Evolutionary conservation across 2,329 filamentous ascomycete genomes (phyloP).

Genomic region (Penicillium sp.): DNA sequence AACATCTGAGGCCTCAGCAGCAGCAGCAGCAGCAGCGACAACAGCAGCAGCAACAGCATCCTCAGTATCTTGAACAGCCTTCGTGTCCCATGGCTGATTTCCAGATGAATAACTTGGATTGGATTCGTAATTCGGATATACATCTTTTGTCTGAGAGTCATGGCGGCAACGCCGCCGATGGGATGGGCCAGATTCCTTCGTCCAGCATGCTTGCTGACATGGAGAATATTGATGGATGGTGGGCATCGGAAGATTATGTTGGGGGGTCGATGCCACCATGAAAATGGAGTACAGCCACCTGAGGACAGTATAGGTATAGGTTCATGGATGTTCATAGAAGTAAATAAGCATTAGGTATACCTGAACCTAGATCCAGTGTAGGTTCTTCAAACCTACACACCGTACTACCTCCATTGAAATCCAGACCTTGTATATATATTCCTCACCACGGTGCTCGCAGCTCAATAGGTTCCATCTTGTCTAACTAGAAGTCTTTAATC

Average conservation of each 20-base stretch:
- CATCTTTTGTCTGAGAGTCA: conserved; percentile 25
- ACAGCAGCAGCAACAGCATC: conserved; percentile 5
- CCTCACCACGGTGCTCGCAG: too few species aligned
- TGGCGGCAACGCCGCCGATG: conserved; percentile 6
- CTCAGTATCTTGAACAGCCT: conserved; percentile 10
- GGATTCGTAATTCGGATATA: conserved; percentile 30
- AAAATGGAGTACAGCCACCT: neutral
- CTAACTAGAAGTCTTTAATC: too few species aligned
- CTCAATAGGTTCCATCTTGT: too few species aligned
- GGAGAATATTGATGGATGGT: conserved; percentile 34
- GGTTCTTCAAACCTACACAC: too few species aligned
- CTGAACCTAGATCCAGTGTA: too few species aligned
- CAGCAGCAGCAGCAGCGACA: conserved; percentile 7
- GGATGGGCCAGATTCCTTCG: conserved; percentile 7
- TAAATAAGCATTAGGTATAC: neutral
- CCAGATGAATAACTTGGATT: conserved; percentile 27
- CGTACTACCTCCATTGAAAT: neutral
- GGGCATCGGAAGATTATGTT: conserved; percentile 21
- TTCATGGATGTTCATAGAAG: neutral
- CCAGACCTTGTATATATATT: too few species aligned
- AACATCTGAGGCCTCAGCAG: neutral
- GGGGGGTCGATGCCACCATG: neutral
- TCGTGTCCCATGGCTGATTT: conserved; percentile 8
- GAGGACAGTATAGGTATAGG: too few species aligned
- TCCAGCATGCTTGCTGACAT: conserved; percentile 22